Base-by-base conservation (phyloP, 139 green algal species). In the Chlorella sp. region DNA sequence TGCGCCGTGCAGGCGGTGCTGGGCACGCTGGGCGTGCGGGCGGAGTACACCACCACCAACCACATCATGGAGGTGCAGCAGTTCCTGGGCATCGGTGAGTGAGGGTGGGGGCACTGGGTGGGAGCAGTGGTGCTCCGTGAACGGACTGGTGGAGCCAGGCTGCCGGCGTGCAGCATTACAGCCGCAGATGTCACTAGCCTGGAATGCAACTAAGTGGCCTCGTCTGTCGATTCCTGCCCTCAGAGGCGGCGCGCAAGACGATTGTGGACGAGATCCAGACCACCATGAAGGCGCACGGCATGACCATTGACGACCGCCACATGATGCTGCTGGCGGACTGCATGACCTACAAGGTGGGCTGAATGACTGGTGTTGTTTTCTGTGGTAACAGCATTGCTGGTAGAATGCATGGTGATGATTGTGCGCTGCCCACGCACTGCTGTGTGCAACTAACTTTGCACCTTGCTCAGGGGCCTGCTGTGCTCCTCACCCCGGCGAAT, bases 291-390 rank as follows among this genome's bases (percentile, higher is more conserved):
- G 77, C 73, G 11, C 95, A 99, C 89, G 96, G 97, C 89, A 99
- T 99, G 96, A 90, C 84, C 82, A 98, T 99, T 78, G 97, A 99
- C 90, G 77, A 91, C 30, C 89, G 97, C 11, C 97, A 99, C 92
- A 98, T 90, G 69, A 99, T 98, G 96, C 91, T 99, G 78, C 93
- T 99, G 62, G 96, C 97, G 0, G 97, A 99, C 92, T 97, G 96
- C 89, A 99, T 99, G 97, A 98, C 96, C 6, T 98, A 97, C 93
- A 98, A 98, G 93, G 93, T 91, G 76, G 0, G 84, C 41, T 20
- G 56, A 16, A 28, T 38, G 28, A 28, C 28, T 70, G 64, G 3
- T 36, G 32, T 36, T 48, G 38, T 48, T 16, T 75, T 65, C 28
- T 40, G 60, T 41, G 76, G 34, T 8, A 19, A 1, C 51, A 32